These are phyloP conservation scores for Phytophthora pini DNA, from an alignment of 352 stramenopile genomes.

Conservation along the genomic window DNA sequence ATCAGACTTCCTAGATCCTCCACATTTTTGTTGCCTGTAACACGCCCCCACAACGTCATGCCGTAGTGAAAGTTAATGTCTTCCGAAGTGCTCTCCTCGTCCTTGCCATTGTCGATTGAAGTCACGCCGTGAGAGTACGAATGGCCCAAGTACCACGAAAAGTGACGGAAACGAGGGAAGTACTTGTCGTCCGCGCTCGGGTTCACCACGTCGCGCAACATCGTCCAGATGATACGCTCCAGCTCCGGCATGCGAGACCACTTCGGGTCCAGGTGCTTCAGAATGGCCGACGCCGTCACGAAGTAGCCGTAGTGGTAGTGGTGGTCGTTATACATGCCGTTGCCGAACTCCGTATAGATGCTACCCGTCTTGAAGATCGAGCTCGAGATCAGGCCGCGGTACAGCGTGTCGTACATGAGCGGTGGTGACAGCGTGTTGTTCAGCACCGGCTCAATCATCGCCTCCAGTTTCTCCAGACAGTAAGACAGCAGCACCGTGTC, in stretches of 20 bases:
- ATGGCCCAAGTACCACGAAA: slow-evolving; percentile 81
- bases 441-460: slow-evolving; percentile 61
- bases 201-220: slow-evolving; percentile 80
- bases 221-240: slow-evolving; percentile 63
- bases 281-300: slow-evolving; percentile 65
- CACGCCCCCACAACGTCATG: slow-evolving; percentile 78
- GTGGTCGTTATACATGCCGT: slow-evolving; percentile 85
- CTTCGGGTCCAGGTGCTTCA: slow-evolving; percentile 66
- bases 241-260: slow-evolving; percentile 62
- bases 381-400: slow-evolving; percentile 60
- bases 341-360: slow-evolving; percentile 75
- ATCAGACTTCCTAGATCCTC: slow-evolving; percentile 81
- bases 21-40: slow-evolving; percentile 58
- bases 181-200: slow-evolving; percentile 53
- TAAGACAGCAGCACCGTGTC: slow-evolving; percentile 53
- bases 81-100: slow-evolving; percentile 79
- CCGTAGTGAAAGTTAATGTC: slow-evolving; percentile 86
- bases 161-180: slow-evolving; percentile 78
- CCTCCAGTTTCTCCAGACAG: slow-evolving; percentile 68
- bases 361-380: slow-evolving; percentile 55
- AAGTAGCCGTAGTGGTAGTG: slow-evolving; percentile 88
- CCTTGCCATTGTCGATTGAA: slow-evolving; percentile 67
- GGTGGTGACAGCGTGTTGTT: slow-evolving; percentile 56
- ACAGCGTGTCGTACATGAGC: slow-evolving; percentile 74
- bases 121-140: slow-evolving; percentile 78